Evolutionary conservation across 2,329 filamentous ascomycete species (phyloP).

Genomic region (Sporothrix curviconia): DNA sequence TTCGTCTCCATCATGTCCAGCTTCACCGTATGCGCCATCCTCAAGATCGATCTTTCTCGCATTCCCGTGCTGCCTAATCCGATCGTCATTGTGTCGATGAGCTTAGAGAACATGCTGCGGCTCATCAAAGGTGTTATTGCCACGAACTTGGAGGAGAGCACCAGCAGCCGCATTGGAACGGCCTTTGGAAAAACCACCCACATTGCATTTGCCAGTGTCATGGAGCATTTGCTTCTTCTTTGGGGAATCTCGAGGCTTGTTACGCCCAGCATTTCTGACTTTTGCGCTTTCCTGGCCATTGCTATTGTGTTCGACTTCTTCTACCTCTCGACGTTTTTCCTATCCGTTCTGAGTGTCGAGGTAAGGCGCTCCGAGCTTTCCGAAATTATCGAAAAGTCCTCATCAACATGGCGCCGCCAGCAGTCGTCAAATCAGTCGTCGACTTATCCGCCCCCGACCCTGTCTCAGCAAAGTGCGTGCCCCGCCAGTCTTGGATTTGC

Average conservation of each 20-base stretch:
- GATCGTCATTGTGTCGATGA: slow-evolving; percentile 68
- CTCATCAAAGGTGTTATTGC: slow-evolving; percentile 71
- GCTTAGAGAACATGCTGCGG: slow-evolving; percentile 71
- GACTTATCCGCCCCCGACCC: slow-evolving; percentile 9
- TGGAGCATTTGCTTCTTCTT: slow-evolving; percentile 63
- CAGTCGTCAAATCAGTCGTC: not conserved
- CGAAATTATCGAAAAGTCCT: slow-evolving; percentile 59
- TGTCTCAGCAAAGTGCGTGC: slow-evolving; percentile 18
- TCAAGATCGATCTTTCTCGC: slow-evolving; percentile 67
- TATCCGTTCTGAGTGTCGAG: slow-evolving; percentile 72
- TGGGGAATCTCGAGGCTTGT: slow-evolving; percentile 60
- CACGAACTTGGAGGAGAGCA: slow-evolving; percentile 61
- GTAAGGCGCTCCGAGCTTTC: slow-evolving; percentile 69
- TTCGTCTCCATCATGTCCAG: slow-evolving; percentile 68
- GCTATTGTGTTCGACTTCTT: slow-evolving; percentile 72
- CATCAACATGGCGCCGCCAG: slow-evolving; percentile 33
- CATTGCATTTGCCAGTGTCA: slow-evolving; percentile 59
- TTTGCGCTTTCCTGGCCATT: slow-evolving; percentile 69
- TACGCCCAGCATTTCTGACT: slow-evolving; percentile 58
- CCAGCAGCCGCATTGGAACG: slow-evolving; percentile 62
- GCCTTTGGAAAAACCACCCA: slow-evolving; percentile 69
- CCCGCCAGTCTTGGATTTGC: slow-evolving; percentile 52
- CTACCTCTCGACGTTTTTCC: slow-evolving; percentile 72
- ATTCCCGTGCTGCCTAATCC: slow-evolving; percentile 73
- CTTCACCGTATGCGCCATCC: slow-evolving; percentile 70